These are phyloP conservation scores for Penicillium herquei DNA, from an alignment of 495 filamentous ascomycete genomes.

Conservation along the genomic window DNA sequence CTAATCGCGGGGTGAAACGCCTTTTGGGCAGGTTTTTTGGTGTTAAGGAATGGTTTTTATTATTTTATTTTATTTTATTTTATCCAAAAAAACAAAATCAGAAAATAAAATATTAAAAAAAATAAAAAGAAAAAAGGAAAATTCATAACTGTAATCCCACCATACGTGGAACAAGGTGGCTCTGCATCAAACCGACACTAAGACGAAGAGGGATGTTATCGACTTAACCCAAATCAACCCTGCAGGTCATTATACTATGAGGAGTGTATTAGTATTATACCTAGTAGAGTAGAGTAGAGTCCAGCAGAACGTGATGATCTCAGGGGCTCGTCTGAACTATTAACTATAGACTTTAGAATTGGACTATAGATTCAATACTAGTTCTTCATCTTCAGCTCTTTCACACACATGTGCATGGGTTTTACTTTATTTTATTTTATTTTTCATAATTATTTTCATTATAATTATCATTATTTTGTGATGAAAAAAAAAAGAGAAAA, in stretches of 20 bases:
- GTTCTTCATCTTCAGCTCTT: not conserved
- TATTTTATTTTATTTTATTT: slow-evolving; percentile 13
- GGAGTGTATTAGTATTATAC: too few species aligned
- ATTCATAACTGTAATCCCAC: slow-evolving; percentile 17
- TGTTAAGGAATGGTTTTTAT: not conserved
- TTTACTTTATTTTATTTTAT: not conserved
- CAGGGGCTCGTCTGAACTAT: slow-evolving; percentile 2
- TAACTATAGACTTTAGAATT: not conserved
- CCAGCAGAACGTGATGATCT: slow-evolving; percentile 12
- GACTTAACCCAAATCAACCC: slow-evolving; percentile 25
- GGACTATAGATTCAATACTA: not conserved
- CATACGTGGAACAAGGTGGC: slow-evolving; percentile 31
- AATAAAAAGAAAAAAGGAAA: too few species aligned
- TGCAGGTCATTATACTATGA: slow-evolving; percentile 25
- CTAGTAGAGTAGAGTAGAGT: not conserved
- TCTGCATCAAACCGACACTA: slow-evolving; percentile 30
- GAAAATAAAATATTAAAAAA: not conserved
- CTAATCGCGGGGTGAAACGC: slow-evolving; percentile 44
- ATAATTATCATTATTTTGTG: slow-evolving; percentile 5
- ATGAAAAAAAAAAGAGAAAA: not conserved
- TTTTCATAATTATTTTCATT: not conserved
- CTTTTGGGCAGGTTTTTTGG: slow-evolving; percentile 23
- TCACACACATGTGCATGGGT: too few species aligned
- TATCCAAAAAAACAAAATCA: slow-evolving; percentile 8
- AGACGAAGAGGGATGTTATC: slow-evolving; percentile 30